These are phyloP conservation scores for Solanum etuberosum DNA, from an alignment of 257 asterid species.

Conservation along the genomic window DNA sequence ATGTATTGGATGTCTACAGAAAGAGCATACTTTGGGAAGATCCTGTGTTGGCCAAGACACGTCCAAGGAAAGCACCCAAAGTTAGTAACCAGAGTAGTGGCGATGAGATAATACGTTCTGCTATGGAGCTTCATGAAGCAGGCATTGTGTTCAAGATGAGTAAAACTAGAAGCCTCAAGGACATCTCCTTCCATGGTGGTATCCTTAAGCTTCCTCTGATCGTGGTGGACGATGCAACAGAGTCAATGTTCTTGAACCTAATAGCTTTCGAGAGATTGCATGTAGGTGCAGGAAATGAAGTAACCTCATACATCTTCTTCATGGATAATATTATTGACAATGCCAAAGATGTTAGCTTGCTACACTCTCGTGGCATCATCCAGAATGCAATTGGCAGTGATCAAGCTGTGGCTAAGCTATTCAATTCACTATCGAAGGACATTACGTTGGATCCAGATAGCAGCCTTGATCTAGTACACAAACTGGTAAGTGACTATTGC, in stretches of 20 bases:
- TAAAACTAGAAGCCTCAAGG: constrained; percentile 27
- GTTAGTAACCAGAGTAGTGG: neutral
- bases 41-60: neutral
- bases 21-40: constrained; percentile 2
- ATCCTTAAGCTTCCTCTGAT: constrained; percentile 38
- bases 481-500: constrained; percentile 26
- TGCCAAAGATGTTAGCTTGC: constrained; percentile 35
- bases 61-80: neutral
- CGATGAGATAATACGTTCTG: constrained; percentile 33
- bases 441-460: constrained; percentile 30
- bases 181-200: constrained; percentile 28
- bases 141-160: constrained; percentile 31
- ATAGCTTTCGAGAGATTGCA: constrained; percentile 50
- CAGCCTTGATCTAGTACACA: constrained; percentile 17
- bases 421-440: constrained; percentile 46
- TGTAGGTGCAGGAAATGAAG: constrained; percentile 41
- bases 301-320: constrained; percentile 42
- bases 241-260: constrained; percentile 32
- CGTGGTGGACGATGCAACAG: constrained; percentile 33
- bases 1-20: constrained; percentile 24
- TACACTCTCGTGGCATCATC: constrained; percentile 29
- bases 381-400: constrained; percentile 49
- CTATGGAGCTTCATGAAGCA: constrained; percentile 45
- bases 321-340: constrained; percentile 46
- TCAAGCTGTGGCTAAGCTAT: constrained; percentile 37